Base-by-base conservation (phyloP, 768 basidiomycete genomes). In the Lactifluus subvellereus region DNA sequence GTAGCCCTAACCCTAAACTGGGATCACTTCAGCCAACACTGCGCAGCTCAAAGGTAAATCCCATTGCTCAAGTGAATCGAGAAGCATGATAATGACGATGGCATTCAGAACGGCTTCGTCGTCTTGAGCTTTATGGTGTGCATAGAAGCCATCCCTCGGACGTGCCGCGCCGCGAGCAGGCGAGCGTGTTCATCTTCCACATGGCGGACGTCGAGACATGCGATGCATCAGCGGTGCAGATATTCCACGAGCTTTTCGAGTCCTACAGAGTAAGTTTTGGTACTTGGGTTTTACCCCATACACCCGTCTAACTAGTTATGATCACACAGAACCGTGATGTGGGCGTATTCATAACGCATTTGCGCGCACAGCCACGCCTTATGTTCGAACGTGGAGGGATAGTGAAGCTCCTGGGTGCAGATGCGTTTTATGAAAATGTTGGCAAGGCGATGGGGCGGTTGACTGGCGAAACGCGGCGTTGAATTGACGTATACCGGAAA, bases 151-250 rank as follows among this genome's bases (percentile, higher is more conserved):
- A 98, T 76, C 97, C 97, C 0, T 93, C 91, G 1, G 96, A 98
- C 65, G 86, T 82, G 60, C 95, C 91, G 0, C 79, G 84, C 14
- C 79, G 94, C 65, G 82, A 85, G 58, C 81, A 87, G 61, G 87
- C 94, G 5, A 82, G 80, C 13, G 85, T 85, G 2, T 74, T 98
- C 27, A 91, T 97, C 22, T 94, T 99, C 74, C 95, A 98, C 69
- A 81, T 98, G 80, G 87, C 88, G 13, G 96, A 98, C 74, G 89
- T 97, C 4, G 91, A 94, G 61, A 82, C 79, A 18, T 86, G 91
- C 63, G 96, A 99, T 72, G 94, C 96, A 8, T 93, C 91, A 89
- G 92, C 94, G 33, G 82, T 86, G 9, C 91, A 93, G 73, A 90
- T 94, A 66, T 85, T 95, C 69, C 79, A 81, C 62, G 93, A 95